Base-by-base conservation (phyloP, 768 basidiomycete species). In the Lactarius quietus region DNA sequence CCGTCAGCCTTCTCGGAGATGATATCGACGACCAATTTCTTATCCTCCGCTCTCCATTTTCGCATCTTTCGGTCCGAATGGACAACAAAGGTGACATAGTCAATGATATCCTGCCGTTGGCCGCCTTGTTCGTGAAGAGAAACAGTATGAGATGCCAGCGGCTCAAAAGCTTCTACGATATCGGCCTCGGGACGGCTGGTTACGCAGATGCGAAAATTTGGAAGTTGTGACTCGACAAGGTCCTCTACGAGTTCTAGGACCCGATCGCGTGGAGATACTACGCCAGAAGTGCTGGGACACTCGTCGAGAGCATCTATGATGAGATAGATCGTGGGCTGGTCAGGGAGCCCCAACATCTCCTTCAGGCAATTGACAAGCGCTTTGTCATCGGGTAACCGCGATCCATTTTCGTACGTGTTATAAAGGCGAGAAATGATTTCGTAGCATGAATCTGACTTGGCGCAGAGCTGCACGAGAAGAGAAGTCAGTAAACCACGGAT, bases 281-380 rank as follows among this genome's bases (percentile, higher is more conserved):
- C 20, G 1, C 56, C 62, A 4, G 63, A 54, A 1, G 43, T 56
- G 7, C 26, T 60, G 2, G 58, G 64, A n/a, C 58, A 60, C 33
- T 65, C 64, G 8, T 65, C 64, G 6, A 65, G 29, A 6, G 29
- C 64, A 28, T 65, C 64, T 15, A 65, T 3, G 1, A 60, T 55
- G 3, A 64, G 39, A 31, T 53, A 64, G 1, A 9, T 54, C 7
- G 4, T 4, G 1, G 23, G 35, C n/a, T 35, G 45, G 9, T 12
- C 23, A 1, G 62, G 36, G 15, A 59, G 36, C 12, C 3, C 20
- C 3, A 59, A n/a, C 15, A 64, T 64, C 1, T 43, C 29, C n/a
- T 23, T 57, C 14, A 61, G 3, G 17, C 51, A 54, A 48, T 62
- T 3, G 1, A 6, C 23, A 4, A 64, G 52, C 8, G 23, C 18